Evolutionary conservation across 805 yeast species (phyloP).

Genomic region (Suhomyces sp.): DNA sequence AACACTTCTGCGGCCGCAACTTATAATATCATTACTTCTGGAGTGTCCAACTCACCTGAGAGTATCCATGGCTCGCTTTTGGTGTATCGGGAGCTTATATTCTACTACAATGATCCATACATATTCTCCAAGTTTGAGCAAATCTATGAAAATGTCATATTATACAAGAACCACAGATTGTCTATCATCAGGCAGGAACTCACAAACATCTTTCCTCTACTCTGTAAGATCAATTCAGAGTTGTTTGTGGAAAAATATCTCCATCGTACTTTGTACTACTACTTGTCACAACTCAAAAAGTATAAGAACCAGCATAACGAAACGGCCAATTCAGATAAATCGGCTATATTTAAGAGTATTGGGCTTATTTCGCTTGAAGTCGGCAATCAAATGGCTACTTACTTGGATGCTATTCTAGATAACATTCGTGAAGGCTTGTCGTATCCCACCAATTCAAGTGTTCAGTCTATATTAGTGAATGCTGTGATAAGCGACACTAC

Average conservation of each 20-base stretch:
- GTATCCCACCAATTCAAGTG: constrained; percentile 33
- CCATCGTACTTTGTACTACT: constrained; percentile 73
- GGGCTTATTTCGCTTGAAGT: constrained; percentile 83
- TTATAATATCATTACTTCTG: constrained; percentile 19
- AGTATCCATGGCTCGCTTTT: constrained; percentile 83
- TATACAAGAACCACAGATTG: constrained; percentile 74
- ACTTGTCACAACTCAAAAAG: constrained; percentile 73
- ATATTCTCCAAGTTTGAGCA: constrained; percentile 69
- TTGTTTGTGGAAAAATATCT: constrained; percentile 77
- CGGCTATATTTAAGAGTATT: constrained; percentile 72
- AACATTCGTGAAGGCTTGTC: constrained; percentile 76
- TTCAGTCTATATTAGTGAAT: constrained; percentile 39
- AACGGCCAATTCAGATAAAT: constrained; percentile 53
- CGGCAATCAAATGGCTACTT: constrained; percentile 79
- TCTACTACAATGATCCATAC: constrained; percentile 65
- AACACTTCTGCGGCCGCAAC: constrained; percentile 14
- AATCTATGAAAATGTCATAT: constrained; percentile 70
- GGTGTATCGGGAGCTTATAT: constrained; percentile 74
- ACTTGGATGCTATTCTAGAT: constrained; percentile 81
- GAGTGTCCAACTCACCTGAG: constrained; percentile 44
- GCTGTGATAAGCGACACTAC: constrained; percentile 31
- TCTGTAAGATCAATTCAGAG: constrained; percentile 75
- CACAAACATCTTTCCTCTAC: constrained; percentile 75
- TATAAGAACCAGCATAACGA: constrained; percentile 46
- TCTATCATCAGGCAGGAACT: constrained; percentile 77